Evolutionary conservation across 2,329 filamentous ascomycete genomes (phyloP).

Genomic region (Bipolaris oryzae): DNA sequence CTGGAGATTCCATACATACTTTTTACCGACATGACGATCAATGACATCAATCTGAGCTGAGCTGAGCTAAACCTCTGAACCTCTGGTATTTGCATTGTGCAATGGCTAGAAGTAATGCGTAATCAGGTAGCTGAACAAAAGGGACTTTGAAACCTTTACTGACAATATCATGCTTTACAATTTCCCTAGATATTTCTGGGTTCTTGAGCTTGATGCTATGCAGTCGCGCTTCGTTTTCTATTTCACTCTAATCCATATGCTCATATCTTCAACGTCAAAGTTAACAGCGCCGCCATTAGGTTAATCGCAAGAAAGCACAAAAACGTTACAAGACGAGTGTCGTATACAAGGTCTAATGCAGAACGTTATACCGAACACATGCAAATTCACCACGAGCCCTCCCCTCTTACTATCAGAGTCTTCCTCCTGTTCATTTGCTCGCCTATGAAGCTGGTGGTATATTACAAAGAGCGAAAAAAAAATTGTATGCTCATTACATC

Average conservation of each 20-base stretch:
- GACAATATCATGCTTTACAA: too few species aligned
- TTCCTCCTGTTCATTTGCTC: not conserved
- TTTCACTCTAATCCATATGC: too few species aligned
- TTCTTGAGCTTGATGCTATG: too few species aligned
- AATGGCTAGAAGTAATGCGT: not conserved
- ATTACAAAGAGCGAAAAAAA: slow-evolving; percentile 2
- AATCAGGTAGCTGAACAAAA: not conserved
- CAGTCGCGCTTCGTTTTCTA: too few species aligned
- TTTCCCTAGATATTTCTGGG: too few species aligned
- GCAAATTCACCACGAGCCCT: not conserved
- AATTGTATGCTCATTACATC: not conserved
- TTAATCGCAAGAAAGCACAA: too few species aligned
- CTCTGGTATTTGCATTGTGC: not conserved
- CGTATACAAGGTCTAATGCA: not conserved
- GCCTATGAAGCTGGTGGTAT: slow-evolving; percentile 7
- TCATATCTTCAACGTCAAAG: too few species aligned
- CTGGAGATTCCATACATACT: slow-evolving; percentile 7
- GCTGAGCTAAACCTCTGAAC: not conserved
- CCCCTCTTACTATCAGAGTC: not conserved
- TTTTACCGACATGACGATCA: slow-evolving; percentile 6
- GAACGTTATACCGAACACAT: not conserved
- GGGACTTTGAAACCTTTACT: not conserved
- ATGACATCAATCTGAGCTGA: slow-evolving; percentile 10
- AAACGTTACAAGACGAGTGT: too few species aligned
- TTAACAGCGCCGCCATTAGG: too few species aligned